Conservation (phyloP, 345 rosid genomes). For the Citrus inodora region DNA sequence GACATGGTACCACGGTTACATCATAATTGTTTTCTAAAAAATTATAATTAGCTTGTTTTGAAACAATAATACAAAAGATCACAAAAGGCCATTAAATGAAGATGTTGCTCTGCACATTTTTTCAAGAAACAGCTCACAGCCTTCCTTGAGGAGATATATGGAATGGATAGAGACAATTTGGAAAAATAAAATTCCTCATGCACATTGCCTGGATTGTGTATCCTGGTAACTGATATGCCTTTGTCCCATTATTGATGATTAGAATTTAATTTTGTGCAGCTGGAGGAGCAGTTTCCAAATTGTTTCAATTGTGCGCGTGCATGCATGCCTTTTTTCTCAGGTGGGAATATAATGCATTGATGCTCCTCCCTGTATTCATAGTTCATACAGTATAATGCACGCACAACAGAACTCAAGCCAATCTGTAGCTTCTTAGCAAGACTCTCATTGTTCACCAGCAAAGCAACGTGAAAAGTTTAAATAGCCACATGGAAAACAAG, state of each 20-base stretch:
- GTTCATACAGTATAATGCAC: slow-evolving; percentile 36
- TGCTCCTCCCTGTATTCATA: background rate
- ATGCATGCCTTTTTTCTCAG: background rate
- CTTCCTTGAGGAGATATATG: slow-evolving; percentile 96
- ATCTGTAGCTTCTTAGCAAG: slow-evolving; percentile 83
- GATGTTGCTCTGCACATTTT: slow-evolving; percentile 42
- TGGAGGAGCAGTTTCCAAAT: slow-evolving; percentile 60
- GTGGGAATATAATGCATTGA: background rate
- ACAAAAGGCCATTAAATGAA: too few species aligned
- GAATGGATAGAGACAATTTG: slow-evolving; percentile 88
- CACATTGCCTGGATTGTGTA: slow-evolving; percentile 79
- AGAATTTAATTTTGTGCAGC: background rate
- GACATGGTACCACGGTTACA: too few species aligned
- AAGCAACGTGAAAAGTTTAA: slow-evolving; percentile 70
- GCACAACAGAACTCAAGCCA: slow-evolving; percentile 82
- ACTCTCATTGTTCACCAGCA: slow-evolving; percentile 87
- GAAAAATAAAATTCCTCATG: slow-evolving; percentile 87
- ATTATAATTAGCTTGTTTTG: too few species aligned
- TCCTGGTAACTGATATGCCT: slow-evolving; percentile 51
- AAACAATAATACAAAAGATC: too few species aligned
- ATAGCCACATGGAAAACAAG: slow-evolving; percentile 31
- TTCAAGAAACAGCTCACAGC: slow-evolving; percentile 98
- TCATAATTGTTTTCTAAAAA: too few species aligned
- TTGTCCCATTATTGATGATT: background rate
- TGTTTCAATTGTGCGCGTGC: slow-evolving; percentile 36